Evolutionary conservation across 768 basidiomycete genomes (phyloP), one percentile per base, ranked within the genome.

Genomic region (Tricholomella constricta): DNA sequence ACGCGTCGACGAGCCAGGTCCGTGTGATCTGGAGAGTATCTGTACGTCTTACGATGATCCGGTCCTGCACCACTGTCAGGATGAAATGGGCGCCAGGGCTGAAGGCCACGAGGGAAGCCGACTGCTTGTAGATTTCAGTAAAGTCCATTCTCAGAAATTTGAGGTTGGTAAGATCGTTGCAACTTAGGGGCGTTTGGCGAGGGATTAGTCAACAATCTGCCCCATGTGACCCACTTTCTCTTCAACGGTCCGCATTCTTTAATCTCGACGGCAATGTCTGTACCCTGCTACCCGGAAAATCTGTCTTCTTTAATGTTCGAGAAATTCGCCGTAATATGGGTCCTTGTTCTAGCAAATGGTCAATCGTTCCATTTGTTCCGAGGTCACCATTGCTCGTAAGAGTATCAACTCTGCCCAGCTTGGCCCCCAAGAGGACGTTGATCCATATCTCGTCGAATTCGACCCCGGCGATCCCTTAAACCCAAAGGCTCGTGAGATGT

Each of bases 41-140:
- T 8, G 93, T 82, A 41, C 89, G 86, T 37, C 94, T 83, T 15
- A 98, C 78, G 59, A 97, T 85, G 46, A 97, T 75, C 48, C 89
- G 79, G 62, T 93, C 86, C 58, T 86, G 78, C 23, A 89, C 78
- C 2, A 89, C 88, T 7, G 87, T 91, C 19, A 94, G 81, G 57
- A 96, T 79, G 63, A 94, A 93, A 52, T 94, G 89, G 0, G 89
- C 83, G 12, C 93, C 93, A 1, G 91, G 87, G 60, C 93, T 95
- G 73, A 93, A 94, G 15, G 78, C 67, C 54, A 91, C 89, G 37
- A 91, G 80, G n/a, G 70, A 78, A 7, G 74, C 69, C 5, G 89
- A 80, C 44, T 91, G 90, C 56, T 80, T 82, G 78, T 92, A 93
- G 56, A 89, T 78, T 65, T 93, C 89, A 17, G 91, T 93, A 63